phyloP scores from a whole-genome alignment of 2,329 filamentous ascomycete species.

The Fusarium bulbicola region DNA sequence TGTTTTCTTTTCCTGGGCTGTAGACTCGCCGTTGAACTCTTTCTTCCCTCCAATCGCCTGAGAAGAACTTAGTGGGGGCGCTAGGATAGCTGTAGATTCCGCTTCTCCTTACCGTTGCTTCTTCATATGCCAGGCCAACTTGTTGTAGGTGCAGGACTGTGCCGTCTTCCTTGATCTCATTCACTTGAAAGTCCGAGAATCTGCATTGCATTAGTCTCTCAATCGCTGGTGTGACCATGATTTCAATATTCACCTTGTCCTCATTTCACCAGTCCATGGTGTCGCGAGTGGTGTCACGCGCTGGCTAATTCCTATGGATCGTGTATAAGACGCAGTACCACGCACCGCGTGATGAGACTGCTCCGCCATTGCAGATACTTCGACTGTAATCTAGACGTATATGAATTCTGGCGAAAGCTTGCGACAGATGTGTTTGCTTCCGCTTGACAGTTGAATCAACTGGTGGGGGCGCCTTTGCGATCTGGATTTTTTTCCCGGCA shows the following conservation, averaged over 20 bases:
- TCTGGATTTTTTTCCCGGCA: slow-evolving; percentile 40
- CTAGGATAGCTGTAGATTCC: neutral
- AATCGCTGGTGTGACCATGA: neutral
- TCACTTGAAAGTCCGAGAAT: slow-evolving; percentile 92
- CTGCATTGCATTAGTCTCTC: slow-evolving; percentile 50
- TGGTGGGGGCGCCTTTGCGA: slow-evolving; percentile 36
- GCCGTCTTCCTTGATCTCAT: slow-evolving; percentile 83
- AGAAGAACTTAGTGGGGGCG: slow-evolving; percentile 15
- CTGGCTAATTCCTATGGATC: slow-evolving; percentile 52
- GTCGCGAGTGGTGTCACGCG: slow-evolving; percentile 50
- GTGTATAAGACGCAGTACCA: slow-evolving; percentile 46
- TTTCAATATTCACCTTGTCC: slow-evolving; percentile 46
- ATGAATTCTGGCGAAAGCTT: slow-evolving; percentile 10
- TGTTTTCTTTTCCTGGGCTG: slow-evolving; percentile 18
- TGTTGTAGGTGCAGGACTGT: slow-evolving; percentile 76
- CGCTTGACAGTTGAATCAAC: slow-evolving; percentile 4
- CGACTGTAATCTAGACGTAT: neutral
- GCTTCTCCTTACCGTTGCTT: slow-evolving; percentile 17
- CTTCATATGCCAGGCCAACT: slow-evolving; percentile 45
- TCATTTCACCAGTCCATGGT: slow-evolving; percentile 53
- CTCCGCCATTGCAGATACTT: slow-evolving; percentile 44
- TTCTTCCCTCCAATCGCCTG: slow-evolving; percentile 27
- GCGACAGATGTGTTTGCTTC: slow-evolving; percentile 26
- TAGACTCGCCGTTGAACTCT: slow-evolving; percentile 17
- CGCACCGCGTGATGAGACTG: slow-evolving; percentile 45